Percentiles rank a stretch among this genome's conserved stretches.
These are phyloP conservation scores for Aspergillus japonicus DNA, from an alignment of 2,329 filamentous ascomycete species.

Conservation along the genomic window DNA sequence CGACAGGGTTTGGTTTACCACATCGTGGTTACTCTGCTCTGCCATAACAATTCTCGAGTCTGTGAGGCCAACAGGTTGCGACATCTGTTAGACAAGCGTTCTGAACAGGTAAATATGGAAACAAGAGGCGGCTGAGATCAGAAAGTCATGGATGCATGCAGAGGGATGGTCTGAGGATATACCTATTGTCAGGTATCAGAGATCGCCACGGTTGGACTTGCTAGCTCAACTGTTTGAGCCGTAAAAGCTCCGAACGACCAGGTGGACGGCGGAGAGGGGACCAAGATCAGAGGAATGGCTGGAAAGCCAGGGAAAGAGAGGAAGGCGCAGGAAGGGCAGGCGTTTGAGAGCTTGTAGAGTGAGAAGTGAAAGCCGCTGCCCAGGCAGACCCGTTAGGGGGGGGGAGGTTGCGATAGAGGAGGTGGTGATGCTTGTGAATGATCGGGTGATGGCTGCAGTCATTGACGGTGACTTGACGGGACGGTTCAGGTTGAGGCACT, in stretches of 20 bases:
- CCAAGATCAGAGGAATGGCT: constrained; percentile 25
- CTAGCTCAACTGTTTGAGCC: constrained; percentile 34
- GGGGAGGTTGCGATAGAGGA: constrained; percentile 24
- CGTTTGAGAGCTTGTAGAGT: constrained; percentile 22
- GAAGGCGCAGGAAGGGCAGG: constrained; percentile 13
- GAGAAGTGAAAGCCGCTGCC: constrained; percentile 24
- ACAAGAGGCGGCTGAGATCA: constrained; percentile 17
- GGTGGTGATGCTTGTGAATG: constrained; percentile 28
- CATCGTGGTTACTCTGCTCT: constrained; percentile 69
- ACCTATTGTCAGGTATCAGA: constrained; percentile 46
- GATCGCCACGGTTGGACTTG: constrained; percentile 44
- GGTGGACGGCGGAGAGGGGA: constrained; percentile 27
- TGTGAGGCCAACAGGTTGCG: constrained; percentile 33
- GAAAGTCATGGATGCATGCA: constrained; percentile 17
- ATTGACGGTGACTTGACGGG: constrained; percentile 28
- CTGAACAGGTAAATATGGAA: constrained; percentile 23
- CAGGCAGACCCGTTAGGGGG: constrained; percentile 23
- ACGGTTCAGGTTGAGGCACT: constrained; percentile 41
- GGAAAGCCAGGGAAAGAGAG: constrained; percentile 15
- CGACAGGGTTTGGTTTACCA: constrained; percentile 70
- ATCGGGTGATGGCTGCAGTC: constrained; percentile 33
- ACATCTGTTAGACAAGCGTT: constrained; percentile 35
- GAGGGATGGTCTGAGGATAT: constrained; percentile 25
- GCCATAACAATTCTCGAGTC: constrained; percentile 66
- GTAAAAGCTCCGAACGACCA: constrained; percentile 36